Percentiles rank a stretch among this genome's conserved stretches.
Evolutionary conservation across 2,329 filamentous ascomycete genomes (phyloP).

Genomic region (Coniochaeta prunicola): DNA sequence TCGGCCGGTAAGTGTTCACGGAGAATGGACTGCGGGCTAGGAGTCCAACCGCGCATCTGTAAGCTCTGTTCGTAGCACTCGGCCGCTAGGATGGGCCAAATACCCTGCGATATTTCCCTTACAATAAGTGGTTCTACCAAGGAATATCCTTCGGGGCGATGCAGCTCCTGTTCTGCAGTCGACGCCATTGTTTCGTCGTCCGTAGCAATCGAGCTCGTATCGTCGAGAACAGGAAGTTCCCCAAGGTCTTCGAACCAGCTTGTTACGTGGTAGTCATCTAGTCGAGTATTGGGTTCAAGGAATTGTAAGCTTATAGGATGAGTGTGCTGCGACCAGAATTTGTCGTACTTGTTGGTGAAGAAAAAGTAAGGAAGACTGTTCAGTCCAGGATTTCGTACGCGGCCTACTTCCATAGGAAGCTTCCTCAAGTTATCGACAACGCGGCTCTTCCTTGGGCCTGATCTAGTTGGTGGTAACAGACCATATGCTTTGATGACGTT

Average conservation of each 20-base stretch:
- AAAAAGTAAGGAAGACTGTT: constrained; percentile 17
- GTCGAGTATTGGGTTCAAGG: constrained; percentile 32
- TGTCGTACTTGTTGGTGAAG: constrained; percentile 7
- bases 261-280: constrained; percentile 14
- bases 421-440: constrained; percentile 7
- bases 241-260: not conserved
- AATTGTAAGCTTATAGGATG: constrained; percentile 22
- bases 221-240: not conserved
- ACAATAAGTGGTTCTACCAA: not conserved
- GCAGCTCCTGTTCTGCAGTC: not conserved
- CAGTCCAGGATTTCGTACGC: constrained; percentile 16
- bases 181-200: not conserved
- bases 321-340: constrained; percentile 6
- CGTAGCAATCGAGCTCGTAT: not conserved
- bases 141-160: not conserved
- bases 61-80: constrained; percentile 21
- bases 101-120: not conserved
- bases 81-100: not conserved
- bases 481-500: constrained; percentile 17
- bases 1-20: constrained; percentile 22
- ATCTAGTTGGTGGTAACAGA: constrained; percentile 12
- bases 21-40: constrained; percentile 21
- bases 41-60: constrained; percentile 21
- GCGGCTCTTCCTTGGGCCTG: constrained; percentile 6
- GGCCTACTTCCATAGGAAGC: constrained; percentile 12